Base-by-base conservation (phyloP, 441 rosid genomes). In the Brassica balearica region DNA sequence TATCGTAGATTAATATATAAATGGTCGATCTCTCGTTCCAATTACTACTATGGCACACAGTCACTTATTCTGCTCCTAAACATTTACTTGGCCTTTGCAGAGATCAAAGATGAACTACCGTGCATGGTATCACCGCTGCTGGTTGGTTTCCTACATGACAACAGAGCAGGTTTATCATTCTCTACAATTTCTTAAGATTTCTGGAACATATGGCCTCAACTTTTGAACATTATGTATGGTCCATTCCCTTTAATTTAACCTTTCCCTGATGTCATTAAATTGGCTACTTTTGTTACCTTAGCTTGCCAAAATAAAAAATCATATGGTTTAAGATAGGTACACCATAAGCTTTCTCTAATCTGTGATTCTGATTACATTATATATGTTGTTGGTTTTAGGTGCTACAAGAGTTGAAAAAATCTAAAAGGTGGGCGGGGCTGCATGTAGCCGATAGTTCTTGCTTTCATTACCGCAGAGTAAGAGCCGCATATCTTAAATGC, bases 91-190 rank as follows among this genome's bases (percentile, higher is more conserved):
- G 2, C n/a, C 60, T 56, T 73, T 84, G 81, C 91, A 96, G 99
- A 88, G 90, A 81, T 93, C 91, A 81, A 93, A 96, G 83, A 96
- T 96, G 97, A 96, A 96, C 71, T 96, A 92, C 38, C 94, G 97
- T 65, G 98, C 97, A 60, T 93, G 99, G 98, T 92, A 92, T 86
- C 98, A 93, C 74, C 95, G 98, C 23, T 87, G 94, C 89, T 96
- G 99, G 96, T 80, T 92, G 82, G 97, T 92, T 79, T 87, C 93
- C 71, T 89, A 86, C 82, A 92, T 92, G 99, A 77, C 84, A 22
- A 75, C 82, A 46, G 90, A 88, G 82, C 97, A 88, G 91, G 98
- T 96, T 80, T 73, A 61, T 64, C 60, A 66, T 79, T 51, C 51
- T 79, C 60, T 67, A 17, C 38, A 22, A 10, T 34, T 61, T 74